Evolutionary conservation across 805 yeast species (phyloP).

Genomic region (Tanozyma kutaoensis): DNA sequence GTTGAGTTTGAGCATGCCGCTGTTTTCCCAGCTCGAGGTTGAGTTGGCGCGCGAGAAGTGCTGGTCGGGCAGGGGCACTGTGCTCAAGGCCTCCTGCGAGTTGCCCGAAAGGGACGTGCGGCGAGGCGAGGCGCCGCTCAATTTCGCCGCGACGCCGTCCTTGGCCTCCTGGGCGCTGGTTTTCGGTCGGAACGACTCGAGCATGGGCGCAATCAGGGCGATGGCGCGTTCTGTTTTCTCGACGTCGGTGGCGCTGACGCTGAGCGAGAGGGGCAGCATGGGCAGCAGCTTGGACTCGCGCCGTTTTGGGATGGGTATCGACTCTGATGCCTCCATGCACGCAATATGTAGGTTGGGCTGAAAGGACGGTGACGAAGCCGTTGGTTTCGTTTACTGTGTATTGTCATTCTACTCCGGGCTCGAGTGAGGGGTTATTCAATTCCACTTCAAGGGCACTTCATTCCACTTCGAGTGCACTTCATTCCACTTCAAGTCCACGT

Average conservation of each 20-base stretch:
- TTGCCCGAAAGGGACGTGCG: conserved; percentile 7
- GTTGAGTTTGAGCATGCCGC: conserved; percentile 12
- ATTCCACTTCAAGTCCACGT: no score
- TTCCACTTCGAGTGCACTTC: no score
- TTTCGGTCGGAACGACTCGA: conserved; percentile 63
- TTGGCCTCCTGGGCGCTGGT: conserved; percentile 32
- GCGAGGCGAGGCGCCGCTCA: conserved; percentile 5
- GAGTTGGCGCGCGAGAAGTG: conserved; percentile 10
- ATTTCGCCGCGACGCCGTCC: conserved; percentile 7
- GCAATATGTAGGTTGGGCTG: background rate
- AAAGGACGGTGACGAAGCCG: no score
- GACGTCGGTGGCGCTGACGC: conserved; percentile 2
- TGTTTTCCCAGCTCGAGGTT: conserved; percentile 8
- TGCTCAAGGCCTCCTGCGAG: conserved; percentile 3
- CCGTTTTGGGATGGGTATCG: conserved; percentile 4
- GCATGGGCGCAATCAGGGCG: conserved; percentile 69
- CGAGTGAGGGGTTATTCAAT: no score
- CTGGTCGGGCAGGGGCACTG: conserved; percentile 3
- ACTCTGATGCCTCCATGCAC: conserved; percentile 1
- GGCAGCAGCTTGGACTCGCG: conserved; percentile 1
- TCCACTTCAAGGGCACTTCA: no score
- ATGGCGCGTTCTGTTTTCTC: conserved; percentile 39
- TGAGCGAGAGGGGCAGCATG: conserved; percentile 6
- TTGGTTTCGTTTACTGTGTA: no score
- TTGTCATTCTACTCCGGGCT: no score